A percentile compares a stretch with the other conserved stretches of the same genome.
Conservation (phyloP, 768 basidiomycete genomes). For the Boletellus ananiceps region DNA sequence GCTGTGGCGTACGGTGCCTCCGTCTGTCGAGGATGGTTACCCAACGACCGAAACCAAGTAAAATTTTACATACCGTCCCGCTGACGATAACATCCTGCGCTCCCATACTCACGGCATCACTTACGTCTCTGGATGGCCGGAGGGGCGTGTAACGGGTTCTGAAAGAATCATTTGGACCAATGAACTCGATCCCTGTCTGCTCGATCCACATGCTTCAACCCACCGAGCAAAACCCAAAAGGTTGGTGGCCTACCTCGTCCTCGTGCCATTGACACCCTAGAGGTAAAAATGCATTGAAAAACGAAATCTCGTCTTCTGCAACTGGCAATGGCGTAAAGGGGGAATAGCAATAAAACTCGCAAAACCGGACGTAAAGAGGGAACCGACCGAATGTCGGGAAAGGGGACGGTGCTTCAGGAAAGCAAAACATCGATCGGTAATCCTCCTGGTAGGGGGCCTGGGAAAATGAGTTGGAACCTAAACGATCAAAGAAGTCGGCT, state of each 20-base stretch:
- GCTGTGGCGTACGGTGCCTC: conserved; percentile 43
- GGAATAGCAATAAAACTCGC: conserved; percentile 44
- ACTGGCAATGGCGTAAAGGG: conserved; percentile 32
- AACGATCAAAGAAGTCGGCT: conserved; percentile 10
- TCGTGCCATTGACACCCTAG: conserved; percentile 33
- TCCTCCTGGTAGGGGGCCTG: conserved; percentile 38
- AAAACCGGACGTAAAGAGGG: conserved; percentile 46
- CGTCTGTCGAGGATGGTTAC: conserved; percentile 32
- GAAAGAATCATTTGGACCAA: conserved; percentile 33
- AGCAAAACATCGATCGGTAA: conserved; percentile 36
- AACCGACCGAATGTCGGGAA: conserved; percentile 37
- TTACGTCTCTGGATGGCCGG: conserved; percentile 9
- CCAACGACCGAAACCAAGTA: not conserved
- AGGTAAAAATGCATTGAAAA: conserved; percentile 46
- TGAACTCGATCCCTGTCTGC: conserved; percentile 30
- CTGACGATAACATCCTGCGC: conserved; percentile 49
- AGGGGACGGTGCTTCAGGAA: conserved; percentile 30
- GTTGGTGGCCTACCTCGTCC: conserved; percentile 19
- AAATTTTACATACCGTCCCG: conserved; percentile 39
- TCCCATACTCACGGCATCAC: conserved; percentile 12
- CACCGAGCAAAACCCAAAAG: not conserved
- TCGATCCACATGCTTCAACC: not conserved
- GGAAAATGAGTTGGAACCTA: conserved; percentile 2
- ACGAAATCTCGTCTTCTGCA: conserved; percentile 33
- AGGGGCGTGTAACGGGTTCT: conserved; percentile 38